Evolutionary conservation across 2,329 filamentous ascomycete species (phyloP).

Genomic region (Arachnomyces sp.): DNA sequence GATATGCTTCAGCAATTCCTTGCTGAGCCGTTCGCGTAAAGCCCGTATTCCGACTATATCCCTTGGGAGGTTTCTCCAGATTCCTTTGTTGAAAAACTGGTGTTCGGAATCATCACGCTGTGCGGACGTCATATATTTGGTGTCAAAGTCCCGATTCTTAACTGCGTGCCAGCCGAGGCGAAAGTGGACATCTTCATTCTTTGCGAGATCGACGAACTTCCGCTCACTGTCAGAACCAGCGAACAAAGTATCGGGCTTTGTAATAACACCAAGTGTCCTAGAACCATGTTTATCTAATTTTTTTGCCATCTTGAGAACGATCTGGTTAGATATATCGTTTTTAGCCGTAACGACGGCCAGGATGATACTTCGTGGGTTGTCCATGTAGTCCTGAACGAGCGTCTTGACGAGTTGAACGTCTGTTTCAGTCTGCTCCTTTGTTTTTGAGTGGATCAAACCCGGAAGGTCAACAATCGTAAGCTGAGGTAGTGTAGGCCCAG

Average conservation of each 20-base stretch:
- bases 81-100: conserved; percentile 17
- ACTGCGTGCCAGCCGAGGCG: conserved; percentile 24
- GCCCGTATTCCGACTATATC: conserved; percentile 15
- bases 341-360: conserved; percentile 48
- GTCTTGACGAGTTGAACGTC: conserved; percentile 14
- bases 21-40: conserved; percentile 19
- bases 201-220: conserved; percentile 17
- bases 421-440: conserved; percentile 7
- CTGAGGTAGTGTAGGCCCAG: conserved; percentile 7
- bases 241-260: conserved; percentile 24
- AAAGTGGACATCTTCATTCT: conserved; percentile 19
- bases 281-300: conserved; percentile 18
- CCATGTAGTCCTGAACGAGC: conserved; percentile 43
- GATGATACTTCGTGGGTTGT: conserved; percentile 51
- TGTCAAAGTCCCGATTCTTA: conserved; percentile 16
- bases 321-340: conserved; percentile 50
- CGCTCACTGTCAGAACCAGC: conserved; percentile 20
- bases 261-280: conserved; percentile 27
- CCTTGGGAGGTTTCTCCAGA: conserved; percentile 15
- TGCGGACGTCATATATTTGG: conserved; percentile 4
- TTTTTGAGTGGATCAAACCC: conserved; percentile 9
- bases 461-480: conserved; percentile 13
- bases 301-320: conserved; percentile 39
- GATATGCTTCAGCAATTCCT: conserved; percentile 21
- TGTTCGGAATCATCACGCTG: conserved; percentile 17